These are phyloP conservation scores for Ogataea wickerhamii DNA, from an alignment of 805 yeast species.

Conservation along the genomic window DNA sequence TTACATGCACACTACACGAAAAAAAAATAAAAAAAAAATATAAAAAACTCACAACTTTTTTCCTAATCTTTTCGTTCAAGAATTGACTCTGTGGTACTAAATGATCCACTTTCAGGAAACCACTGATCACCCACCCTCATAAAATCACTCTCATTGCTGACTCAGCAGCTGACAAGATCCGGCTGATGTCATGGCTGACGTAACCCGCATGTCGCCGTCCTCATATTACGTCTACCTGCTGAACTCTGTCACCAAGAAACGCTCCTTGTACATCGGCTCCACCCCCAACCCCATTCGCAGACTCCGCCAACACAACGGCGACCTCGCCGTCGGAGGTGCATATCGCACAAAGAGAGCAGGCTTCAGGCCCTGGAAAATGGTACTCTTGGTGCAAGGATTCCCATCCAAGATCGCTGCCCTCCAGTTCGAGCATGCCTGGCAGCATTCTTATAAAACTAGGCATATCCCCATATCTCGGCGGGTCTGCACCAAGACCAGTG, in stretches of 20 bases:
- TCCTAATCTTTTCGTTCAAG: no score
- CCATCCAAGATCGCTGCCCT: conserved; percentile 66
- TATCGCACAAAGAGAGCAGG: conserved; percentile 55
- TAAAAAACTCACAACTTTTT: no score
- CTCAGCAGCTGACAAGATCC: no score
- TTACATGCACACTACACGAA: no score
- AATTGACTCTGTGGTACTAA: no score
- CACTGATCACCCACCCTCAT: no score
- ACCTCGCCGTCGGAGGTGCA: conserved; percentile 61
- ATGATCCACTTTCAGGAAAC: no score
- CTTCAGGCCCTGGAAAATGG: conserved; percentile 73
- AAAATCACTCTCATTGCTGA: no score
- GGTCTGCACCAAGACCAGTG: conserved; percentile 36
- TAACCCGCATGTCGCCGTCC: no score
- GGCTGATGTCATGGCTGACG: no score
- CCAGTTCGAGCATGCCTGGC: conserved; percentile 85
- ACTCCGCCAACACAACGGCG: conserved; percentile 78
- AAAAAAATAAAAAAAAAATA: no score
- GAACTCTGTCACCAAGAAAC: conserved; percentile 53
- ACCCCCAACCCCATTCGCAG: conserved; percentile 71
- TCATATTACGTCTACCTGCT: conserved; percentile 74
- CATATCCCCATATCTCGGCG: conserved; percentile 45
- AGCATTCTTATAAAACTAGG: conserved; percentile 64
- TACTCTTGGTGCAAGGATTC: conserved; percentile 62
- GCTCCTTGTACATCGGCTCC: conserved; percentile 73